phyloP scores from a whole-genome alignment of 75 land plant species.

The Pinus albicaulis region DNA sequence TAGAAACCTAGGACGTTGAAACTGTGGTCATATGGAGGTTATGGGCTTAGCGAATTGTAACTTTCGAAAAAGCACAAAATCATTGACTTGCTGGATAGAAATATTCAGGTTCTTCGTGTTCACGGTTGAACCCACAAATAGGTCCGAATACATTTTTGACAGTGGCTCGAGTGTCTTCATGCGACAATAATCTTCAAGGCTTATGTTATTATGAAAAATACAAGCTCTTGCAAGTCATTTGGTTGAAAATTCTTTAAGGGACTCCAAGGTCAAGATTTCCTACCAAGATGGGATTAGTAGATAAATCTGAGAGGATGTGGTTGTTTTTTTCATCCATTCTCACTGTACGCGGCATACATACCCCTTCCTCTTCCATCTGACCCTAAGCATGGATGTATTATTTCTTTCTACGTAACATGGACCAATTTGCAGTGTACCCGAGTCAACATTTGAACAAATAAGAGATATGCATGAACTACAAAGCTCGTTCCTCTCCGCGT shows the following conservation, averaged over 20 bases:
- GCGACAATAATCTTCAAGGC: conserved; percentile 94
- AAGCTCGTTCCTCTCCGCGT: too few species aligned
- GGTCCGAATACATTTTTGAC: conserved; percentile 48
- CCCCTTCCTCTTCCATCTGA: not conserved
- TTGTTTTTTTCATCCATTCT: not conserved
- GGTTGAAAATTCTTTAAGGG: conserved; percentile 61
- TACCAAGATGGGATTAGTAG: conserved; percentile 78
- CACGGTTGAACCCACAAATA: conserved; percentile 73
- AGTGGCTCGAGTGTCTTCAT: conserved; percentile 66
- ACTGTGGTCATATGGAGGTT: too few species aligned
- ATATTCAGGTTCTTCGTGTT: conserved; percentile 41
- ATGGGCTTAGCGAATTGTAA: too few species aligned
- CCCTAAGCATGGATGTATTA: too few species aligned
- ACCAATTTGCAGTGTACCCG: too few species aligned
- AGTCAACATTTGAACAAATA: too few species aligned
- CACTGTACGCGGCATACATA: not conserved
- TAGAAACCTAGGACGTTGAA: too few species aligned
- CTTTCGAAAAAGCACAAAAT: too few species aligned
- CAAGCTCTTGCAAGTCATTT: conserved; percentile 74
- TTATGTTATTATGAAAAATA: conserved; percentile 84
- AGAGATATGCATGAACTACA: too few species aligned
- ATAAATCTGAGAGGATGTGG: not conserved
- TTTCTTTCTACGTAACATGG: too few species aligned
- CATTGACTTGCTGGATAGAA: too few species aligned
- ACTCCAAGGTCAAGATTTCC: conserved; percentile 92